These are phyloP conservation scores for Yamadazyma atlantica DNA, from an alignment of 1,139 yeast species.

Conservation along the genomic window DNA sequence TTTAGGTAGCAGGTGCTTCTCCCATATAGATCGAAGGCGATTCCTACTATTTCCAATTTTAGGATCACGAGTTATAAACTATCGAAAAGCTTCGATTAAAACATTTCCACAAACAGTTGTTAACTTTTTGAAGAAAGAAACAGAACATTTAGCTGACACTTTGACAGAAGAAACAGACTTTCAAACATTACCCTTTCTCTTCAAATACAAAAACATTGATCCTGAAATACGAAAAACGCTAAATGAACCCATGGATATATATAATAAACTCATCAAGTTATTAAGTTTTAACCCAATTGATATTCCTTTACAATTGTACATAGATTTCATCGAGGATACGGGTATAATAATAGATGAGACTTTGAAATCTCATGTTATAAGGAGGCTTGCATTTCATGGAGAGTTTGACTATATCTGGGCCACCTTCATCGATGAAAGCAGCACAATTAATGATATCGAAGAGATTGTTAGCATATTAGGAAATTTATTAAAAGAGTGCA, in stretches of 20 bases:
- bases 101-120: constrained; percentile 11
- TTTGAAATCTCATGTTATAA: constrained; percentile 22
- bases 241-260: constrained; percentile 26
- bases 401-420: constrained; percentile 33
- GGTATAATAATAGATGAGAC: constrained; percentile 21
- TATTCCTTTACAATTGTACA: constrained; percentile 31
- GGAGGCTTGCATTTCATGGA: constrained; percentile 32
- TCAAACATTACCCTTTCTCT: not conserved
- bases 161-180: constrained; percentile 9
- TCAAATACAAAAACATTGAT: constrained; percentile 4
- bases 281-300: constrained; percentile 34
- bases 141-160: constrained; percentile 12
- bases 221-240: constrained; percentile 8
- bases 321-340: constrained; percentile 20
- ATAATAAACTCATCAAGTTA: constrained; percentile 28
- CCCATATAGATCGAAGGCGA: constrained; percentile 1
- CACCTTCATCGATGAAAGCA: constrained; percentile 23
- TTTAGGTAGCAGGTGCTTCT: not conserved
- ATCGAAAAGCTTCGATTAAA: constrained; percentile 2
- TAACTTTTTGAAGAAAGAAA: constrained; percentile 19
- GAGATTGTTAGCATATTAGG: constrained; percentile 31
- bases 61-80: not conserved
- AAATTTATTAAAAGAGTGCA: constrained; percentile 17
- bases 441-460: constrained; percentile 38
- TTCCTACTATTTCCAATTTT: not conserved